A percentile compares a stretch with the other conserved stretches of the same genome.
Conservation (phyloP, 345 rosid genomes). For the Eucalyptus shirleyi region DNA sequence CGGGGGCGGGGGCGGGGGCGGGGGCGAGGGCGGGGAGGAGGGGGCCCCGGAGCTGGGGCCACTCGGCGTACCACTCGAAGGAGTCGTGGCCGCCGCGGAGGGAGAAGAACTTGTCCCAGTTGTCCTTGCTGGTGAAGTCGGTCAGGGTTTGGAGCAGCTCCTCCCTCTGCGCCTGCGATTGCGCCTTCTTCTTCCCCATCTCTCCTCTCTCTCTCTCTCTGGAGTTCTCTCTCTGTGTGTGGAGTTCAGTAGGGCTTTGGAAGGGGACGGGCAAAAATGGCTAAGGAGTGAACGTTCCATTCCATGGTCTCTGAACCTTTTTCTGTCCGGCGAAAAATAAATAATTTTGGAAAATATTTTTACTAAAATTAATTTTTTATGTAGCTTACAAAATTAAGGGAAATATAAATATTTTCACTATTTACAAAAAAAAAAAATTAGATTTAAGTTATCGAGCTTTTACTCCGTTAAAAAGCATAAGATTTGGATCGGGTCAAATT, state of each 20-base stretch:
- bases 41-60: constrained; percentile 63
- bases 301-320: background rate
- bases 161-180: constrained; percentile 11
- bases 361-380: no score
- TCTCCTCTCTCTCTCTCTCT: background rate
- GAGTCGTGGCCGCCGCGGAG: constrained; percentile 69
- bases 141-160: constrained; percentile 47
- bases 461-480: no score
- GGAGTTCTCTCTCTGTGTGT: background rate
- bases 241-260: background rate
- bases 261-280: background rate
- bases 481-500: background rate
- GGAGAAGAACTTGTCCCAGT: constrained; percentile 91
- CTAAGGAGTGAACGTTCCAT: no score
- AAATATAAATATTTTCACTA: no score
- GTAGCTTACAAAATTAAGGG: no score
- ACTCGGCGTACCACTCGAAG: constrained; percentile 98
- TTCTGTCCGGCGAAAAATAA: background rate
- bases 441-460: no score
- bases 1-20: background rate
- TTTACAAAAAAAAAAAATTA: no score
- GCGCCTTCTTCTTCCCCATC: background rate
- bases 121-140: constrained; percentile 95
- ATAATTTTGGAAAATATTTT: no score
- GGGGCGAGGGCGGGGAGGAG: constrained; percentile 40